These are phyloP conservation scores for Syncephalis plumigaleata DNA, from an alignment of 371 early-diverging fungal genomes.

Conservation along the genomic window DNA sequence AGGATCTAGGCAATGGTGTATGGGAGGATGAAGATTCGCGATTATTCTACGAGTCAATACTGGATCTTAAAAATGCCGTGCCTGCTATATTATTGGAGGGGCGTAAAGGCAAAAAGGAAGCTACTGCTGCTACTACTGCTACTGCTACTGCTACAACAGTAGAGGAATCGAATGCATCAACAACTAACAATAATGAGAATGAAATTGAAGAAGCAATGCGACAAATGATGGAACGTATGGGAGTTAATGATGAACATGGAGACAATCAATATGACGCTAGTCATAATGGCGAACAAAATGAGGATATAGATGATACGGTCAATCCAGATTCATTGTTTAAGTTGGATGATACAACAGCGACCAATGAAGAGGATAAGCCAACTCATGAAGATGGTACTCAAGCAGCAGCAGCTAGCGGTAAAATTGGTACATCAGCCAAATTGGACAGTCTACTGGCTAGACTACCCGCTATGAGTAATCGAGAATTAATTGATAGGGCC, in stretches of 20 bases:
- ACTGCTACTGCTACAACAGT: slow-evolving; percentile 4
- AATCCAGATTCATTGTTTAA: slow-evolving; percentile 14
- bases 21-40: slow-evolving; percentile 84
- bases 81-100: slow-evolving; percentile 57
- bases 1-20: slow-evolving; percentile 27
- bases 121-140: slow-evolving; percentile 7
- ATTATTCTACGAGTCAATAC: slow-evolving; percentile 63
- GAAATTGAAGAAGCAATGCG: slow-evolving; percentile 10
- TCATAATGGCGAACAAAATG: not conserved
- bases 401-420: slow-evolving; percentile 6
- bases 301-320: slow-evolving; percentile 5
- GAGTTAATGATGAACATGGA: slow-evolving; percentile 9
- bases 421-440: slow-evolving; percentile 19
- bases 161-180: slow-evolving; percentile 2
- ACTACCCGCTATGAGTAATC: slow-evolving; percentile 61
- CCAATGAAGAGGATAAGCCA: slow-evolving; percentile 15
- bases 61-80: slow-evolving; percentile 55
- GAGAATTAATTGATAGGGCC: slow-evolving; percentile 69
- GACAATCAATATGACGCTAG: slow-evolving; percentile 10
- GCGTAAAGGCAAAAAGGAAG: slow-evolving; percentile 18
- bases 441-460: slow-evolving; percentile 50
- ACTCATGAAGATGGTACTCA: slow-evolving; percentile 14
- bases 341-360: slow-evolving; percentile 8
- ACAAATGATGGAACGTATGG: slow-evolving; percentile 7
- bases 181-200: not conserved